Evolutionary conservation across 108 stramenopile species (phyloP), one percentile per base, ranked within the genome.

Genomic region (Conticribra guillardii): DNA sequence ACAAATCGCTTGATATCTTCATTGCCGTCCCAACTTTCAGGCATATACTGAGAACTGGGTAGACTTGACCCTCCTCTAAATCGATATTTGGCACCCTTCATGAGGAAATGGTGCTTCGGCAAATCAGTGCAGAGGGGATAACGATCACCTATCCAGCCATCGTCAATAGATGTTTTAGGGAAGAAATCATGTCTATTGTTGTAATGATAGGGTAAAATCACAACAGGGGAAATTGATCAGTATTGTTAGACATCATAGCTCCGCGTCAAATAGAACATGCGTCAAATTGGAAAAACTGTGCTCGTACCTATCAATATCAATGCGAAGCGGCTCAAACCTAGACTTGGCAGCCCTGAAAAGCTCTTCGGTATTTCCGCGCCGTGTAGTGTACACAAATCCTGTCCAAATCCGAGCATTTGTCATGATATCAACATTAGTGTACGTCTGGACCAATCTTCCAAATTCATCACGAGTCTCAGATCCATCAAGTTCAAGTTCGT

Each of bases 91-190:
- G 74, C 79, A 14, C 79, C 79, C 26, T 64, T 56, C 60, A 70
- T 73, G 33, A 93, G 54, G 60, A 93, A 90, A 32, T 84, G 74
- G 4, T 66, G 48, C 14, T 26, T 32, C 8, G 87, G 86, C 21
- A 89, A 45, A 57, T 87, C 83, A 31, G 49, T 50, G 23, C 85
- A 85, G 9, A 83, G 75, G 1, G 82, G 85, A 34, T 80, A 70
- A 22, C 73, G 63, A 22, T 84, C 84, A 15, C n/a, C n/a, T n/a
- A n/a, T n/a, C n/a, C n/a, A n/a, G n/a, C n/a, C n/a, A n/a, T n/a
- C n/a, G n/a, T n/a, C n/a, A n/a, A n/a, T n/a, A n/a, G n/a, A n/a
- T n/a, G n/a, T n/a, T n/a, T n/a, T n/a, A n/a, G n/a, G n/a, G n/a
- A n/a, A n/a, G n/a, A n/a, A n/a, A n/a, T n/a, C n/a, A n/a, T n/a